phyloP scores from a whole-genome alignment of 352 stramenopile species.

The Aphanomyces euteiches region DNA sequence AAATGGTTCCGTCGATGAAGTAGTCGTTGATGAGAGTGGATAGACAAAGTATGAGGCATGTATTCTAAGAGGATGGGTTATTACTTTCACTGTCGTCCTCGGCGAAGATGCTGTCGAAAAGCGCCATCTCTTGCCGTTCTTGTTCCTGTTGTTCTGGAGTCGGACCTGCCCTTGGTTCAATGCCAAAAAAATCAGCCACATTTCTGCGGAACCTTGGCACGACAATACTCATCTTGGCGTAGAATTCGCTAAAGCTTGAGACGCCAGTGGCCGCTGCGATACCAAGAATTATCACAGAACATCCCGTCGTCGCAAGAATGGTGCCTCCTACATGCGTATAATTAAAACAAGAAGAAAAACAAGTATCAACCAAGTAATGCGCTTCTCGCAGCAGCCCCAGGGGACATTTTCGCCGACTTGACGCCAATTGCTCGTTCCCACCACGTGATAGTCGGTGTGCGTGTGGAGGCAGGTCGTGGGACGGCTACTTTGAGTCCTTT shows the following conservation, averaged over 20 bases:
- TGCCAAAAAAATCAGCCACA: conserved; percentile 22
- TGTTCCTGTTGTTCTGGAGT: conserved; percentile 16
- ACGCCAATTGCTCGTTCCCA: conserved; percentile 28
- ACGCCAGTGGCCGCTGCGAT: conserved; percentile 7
- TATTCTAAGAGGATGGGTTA: not conserved
- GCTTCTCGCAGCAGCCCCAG: conserved; percentile 5
- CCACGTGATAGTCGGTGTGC: conserved; percentile 21
- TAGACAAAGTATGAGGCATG: not conserved
- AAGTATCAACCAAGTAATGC: conserved; percentile 8
- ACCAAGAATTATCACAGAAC: not conserved
- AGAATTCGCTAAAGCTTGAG: conserved; percentile 8
- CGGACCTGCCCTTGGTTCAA: conserved; percentile 15
- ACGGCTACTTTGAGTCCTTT: not conserved
- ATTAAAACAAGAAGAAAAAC: not conserved
- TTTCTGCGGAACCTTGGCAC: conserved; percentile 17
- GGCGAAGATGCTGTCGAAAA: conserved; percentile 5
- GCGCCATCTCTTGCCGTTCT: conserved; percentile 15
- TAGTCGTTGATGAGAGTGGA: conserved; percentile 35
- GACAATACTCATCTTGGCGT: conserved; percentile 19
- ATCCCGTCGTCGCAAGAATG: conserved; percentile 13
- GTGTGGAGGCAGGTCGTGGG: not conserved
- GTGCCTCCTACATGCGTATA: conserved; percentile 9
- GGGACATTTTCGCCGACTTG: conserved; percentile 3
- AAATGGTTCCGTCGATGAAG: conserved; percentile 49
- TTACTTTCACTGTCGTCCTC: not conserved